Evolutionary conservation across 2,329 filamentous ascomycete species (phyloP).

Genomic region (Salinomyces thailandicus): DNA sequence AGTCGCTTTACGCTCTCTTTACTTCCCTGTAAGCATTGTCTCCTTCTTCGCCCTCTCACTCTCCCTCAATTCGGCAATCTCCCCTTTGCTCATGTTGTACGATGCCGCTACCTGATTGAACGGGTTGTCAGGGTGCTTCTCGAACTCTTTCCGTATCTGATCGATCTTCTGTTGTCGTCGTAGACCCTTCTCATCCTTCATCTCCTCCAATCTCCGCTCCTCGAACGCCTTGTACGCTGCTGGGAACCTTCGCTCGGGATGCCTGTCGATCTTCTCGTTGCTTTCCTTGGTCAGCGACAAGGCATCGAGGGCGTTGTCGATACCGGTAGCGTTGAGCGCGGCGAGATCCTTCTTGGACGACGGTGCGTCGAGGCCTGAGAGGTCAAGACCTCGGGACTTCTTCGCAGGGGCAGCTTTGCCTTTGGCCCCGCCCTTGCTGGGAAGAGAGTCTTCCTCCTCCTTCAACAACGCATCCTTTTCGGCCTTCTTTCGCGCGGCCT

Average conservation of each 20-base stretch:
- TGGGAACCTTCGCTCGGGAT: slow-evolving; percentile 79
- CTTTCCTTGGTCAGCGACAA: slow-evolving; percentile 53
- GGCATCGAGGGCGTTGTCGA: slow-evolving; percentile 88
- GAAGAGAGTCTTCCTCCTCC: slow-evolving; percentile 66
- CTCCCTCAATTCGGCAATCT: slow-evolving; percentile 55
- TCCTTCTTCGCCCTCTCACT: slow-evolving; percentile 24
- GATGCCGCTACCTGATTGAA: slow-evolving; percentile 73
- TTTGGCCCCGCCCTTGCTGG: slow-evolving; percentile 54
- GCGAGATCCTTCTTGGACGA: slow-evolving; percentile 39
- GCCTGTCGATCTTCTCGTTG: slow-evolving; percentile 65
- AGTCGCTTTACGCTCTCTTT: too few species aligned
- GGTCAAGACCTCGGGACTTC: slow-evolving; percentile 56
- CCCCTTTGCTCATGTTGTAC: slow-evolving; percentile 71
- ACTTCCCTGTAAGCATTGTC: slow-evolving; percentile 13
- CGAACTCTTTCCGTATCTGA: slow-evolving; percentile 80
- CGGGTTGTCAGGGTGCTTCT: slow-evolving; percentile 88
- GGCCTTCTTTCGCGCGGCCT: slow-evolving; percentile 78
- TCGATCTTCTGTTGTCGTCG: slow-evolving; percentile 76
- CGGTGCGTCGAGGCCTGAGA: slow-evolving; percentile 58
- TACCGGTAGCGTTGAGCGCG: slow-evolving; percentile 70
- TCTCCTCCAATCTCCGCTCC: slow-evolving; percentile 69
- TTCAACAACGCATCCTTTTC: slow-evolving; percentile 74
- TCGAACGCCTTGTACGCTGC: slow-evolving; percentile 77
- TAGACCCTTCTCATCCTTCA: slow-evolving; percentile 74
- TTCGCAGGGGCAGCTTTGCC: slow-evolving; percentile 52